Percentiles rank a stretch among this genome's conserved stretches.
Evolutionary conservation across 768 basidiomycete species (phyloP).

Genomic region (Cystobasidium ongulense): DNA sequence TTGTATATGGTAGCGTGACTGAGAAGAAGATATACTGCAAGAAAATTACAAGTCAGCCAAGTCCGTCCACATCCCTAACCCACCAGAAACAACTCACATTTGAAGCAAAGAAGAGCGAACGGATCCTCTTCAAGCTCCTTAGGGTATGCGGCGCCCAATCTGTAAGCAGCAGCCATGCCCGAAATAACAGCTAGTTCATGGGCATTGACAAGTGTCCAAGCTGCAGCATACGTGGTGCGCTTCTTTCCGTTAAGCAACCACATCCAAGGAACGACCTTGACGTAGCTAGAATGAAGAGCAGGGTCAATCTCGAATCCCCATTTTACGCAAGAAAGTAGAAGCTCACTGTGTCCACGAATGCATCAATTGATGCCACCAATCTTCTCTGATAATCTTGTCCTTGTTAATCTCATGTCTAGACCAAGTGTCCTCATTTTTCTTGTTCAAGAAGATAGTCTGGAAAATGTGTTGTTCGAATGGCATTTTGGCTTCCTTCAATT

Average conservation of each 20-base stretch:
- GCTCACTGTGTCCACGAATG: conserved; percentile 23
- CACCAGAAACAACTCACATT: neutral
- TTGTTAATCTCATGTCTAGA: conserved; percentile 46
- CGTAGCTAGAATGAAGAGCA: neutral
- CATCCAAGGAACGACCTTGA: conserved; percentile 45
- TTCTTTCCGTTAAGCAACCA: conserved; percentile 46
- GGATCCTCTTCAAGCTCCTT: conserved; percentile 46
- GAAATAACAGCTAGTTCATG: conserved; percentile 46
- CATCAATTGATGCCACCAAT: conserved; percentile 34
- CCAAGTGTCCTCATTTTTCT: conserved; percentile 47
- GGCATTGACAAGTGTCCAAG: conserved; percentile 48
- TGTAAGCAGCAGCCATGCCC: conserved; percentile 48
- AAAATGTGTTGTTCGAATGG: conserved; percentile 47
- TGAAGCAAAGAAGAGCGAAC: conserved; percentile 42
- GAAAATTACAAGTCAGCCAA: neutral
- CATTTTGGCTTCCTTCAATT: conserved; percentile 38
- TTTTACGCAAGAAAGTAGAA: neutral
- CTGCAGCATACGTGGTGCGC: conserved; percentile 46
- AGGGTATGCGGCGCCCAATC: conserved; percentile 47
- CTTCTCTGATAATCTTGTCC: conserved; percentile 45
- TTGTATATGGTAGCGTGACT: conserved; percentile 27
- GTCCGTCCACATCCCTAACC: neutral
- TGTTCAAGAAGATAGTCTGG: conserved; percentile 50
- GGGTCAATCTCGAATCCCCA: neutral
- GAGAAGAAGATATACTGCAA: conserved; percentile 20